phyloP scores from a whole-genome alignment of 768 basidiomycete species.

The Cyclocybe cylindracea region DNA sequence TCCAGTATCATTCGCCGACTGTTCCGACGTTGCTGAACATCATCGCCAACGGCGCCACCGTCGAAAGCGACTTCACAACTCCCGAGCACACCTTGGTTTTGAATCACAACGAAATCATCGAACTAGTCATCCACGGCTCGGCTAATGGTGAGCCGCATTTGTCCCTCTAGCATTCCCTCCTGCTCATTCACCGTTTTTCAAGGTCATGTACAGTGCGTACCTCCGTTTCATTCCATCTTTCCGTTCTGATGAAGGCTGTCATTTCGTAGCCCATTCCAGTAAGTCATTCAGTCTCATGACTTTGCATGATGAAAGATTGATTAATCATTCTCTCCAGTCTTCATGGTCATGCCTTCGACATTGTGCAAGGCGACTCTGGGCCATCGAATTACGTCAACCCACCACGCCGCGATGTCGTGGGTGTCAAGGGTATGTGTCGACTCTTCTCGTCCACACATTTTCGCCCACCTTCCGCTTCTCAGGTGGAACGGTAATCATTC shows the following conservation, averaged over 20 bases:
- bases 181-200: not conserved
- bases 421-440: slow-evolving; percentile 28
- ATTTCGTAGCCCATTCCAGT: slow-evolving; percentile 18
- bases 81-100: slow-evolving; percentile 29
- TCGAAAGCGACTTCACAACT: slow-evolving; percentile 19
- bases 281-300: not conserved
- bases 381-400: slow-evolving; percentile 43
- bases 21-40: slow-evolving; percentile 51
- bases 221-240: slow-evolving; percentile 24
- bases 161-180: slow-evolving; percentile 17
- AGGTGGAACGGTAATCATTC: slow-evolving; percentile 22
- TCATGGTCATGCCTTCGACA: slow-evolving; percentile 33
- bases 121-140: slow-evolving; percentile 25
- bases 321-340: not conserved
- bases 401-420: slow-evolving; percentile 34
- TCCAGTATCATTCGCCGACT: slow-evolving; percentile 35
- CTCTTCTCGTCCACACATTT: slow-evolving; percentile 9
- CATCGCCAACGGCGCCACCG: slow-evolving; percentile 19
- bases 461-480: not conserved
- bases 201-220: slow-evolving; percentile 16
- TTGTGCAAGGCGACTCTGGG: slow-evolving; percentile 36
- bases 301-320: not conserved
- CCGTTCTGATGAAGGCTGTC: slow-evolving; percentile 31
- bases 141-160: slow-evolving; percentile 17
- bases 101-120: slow-evolving; percentile 23